A percentile compares a stretch with the other conserved stretches of the same genome.
These are phyloP conservation scores for Exophiala calicioides DNA, from an alignment of 2,329 filamentous ascomycete genomes.

Conservation along the genomic window DNA sequence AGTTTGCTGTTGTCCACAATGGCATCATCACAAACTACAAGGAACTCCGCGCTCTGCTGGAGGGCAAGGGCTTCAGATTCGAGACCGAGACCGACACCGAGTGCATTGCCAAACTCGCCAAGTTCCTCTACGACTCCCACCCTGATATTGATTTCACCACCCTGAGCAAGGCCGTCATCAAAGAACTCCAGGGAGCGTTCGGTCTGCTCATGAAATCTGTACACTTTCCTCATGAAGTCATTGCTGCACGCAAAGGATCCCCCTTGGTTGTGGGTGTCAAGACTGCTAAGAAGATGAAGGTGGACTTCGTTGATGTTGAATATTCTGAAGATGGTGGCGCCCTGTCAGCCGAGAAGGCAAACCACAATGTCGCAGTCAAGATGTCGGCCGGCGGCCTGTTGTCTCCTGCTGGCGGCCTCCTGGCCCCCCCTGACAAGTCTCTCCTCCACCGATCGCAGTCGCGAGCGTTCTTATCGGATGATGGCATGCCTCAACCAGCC, in stretches of 20 bases:
- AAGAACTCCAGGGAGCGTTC: conserved; percentile 96
- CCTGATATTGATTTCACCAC: conserved; percentile 94
- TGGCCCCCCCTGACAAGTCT: conserved; percentile 94
- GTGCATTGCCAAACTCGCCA: conserved; percentile 97
- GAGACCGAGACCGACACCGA: conserved; percentile 99
- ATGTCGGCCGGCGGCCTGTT: conserved; percentile 75
- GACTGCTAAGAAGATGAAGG: conserved; percentile 99
- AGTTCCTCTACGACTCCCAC: conserved; percentile 96
- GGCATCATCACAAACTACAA: conserved; percentile 99
- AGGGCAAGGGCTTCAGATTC: conserved; percentile 94
- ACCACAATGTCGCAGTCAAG: conserved; percentile 95
- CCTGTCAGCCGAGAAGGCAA: conserved; percentile 88
- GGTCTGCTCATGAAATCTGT: conserved; percentile 97
- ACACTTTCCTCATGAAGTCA: conserved; percentile 96
- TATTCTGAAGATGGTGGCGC: conserved; percentile 82
- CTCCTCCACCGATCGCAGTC: conserved; percentile 98
- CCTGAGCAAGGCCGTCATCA: conserved; percentile 95
- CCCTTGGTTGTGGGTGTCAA: conserved; percentile 96
- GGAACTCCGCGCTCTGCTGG: conserved; percentile 90
- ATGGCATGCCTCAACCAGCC: conserved; percentile 94
- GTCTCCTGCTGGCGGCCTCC: conserved; percentile 61
- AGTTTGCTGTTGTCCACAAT: conserved; percentile 98
- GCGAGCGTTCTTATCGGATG: conserved; percentile 96
- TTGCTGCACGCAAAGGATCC: conserved; percentile 97
- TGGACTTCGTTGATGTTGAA: conserved; percentile 99